Base-by-base conservation (phyloP, 2,329 filamentous ascomycete species). In the Emergomyces pasteurianus region DNA sequence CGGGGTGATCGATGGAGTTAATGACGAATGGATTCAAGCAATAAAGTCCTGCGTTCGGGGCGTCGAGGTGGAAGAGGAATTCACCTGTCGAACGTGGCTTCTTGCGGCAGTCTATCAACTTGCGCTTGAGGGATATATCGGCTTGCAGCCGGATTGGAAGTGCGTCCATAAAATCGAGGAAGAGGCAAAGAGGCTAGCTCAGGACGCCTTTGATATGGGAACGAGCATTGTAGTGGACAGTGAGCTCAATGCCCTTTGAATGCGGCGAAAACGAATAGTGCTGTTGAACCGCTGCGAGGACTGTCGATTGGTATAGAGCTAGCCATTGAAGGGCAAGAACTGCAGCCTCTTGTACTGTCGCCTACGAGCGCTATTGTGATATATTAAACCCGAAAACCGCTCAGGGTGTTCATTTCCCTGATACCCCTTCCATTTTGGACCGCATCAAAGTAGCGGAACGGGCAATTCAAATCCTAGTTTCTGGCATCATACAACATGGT, bases 51-150 rank as follows among this genome's bases (percentile, higher is more conserved):
- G 63, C 52, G 46, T 65, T 23, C 54, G 61, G 18, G 34, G 42
- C 12, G 59, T 58, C 18, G 52, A 52, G n/a, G 61, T 63, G 18
- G 38, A 58, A 26, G 55, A 23, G 16, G 58, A 61, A n/a, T 63
- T 66, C 52, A 61, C 58, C 14, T 62, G 59, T 58, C 63, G 65
- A 21, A 61, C 63, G 1, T 66, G 63, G 65, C 53, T 56, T 21
- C 42, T 66, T 12, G 59, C 61, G 21, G 65, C 59, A 5, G 47
- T 66, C 9, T 65, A 63, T 38, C 62, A 66, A 31, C 52, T 65
- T 23, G 65, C 59, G 5, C 56, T 61, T 46, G 57, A 56, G 3
- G 64, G 64, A 14, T 65, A 64, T 50, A 61, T 64, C 36, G 62
- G 58, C 9, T 34, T 66, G 31, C 43, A 55, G 28, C 62, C 62